Evolutionary conservation across 1,284 basidiomycete genomes (phyloP).

Genomic region (Microbotryum scabiosae): DNA sequence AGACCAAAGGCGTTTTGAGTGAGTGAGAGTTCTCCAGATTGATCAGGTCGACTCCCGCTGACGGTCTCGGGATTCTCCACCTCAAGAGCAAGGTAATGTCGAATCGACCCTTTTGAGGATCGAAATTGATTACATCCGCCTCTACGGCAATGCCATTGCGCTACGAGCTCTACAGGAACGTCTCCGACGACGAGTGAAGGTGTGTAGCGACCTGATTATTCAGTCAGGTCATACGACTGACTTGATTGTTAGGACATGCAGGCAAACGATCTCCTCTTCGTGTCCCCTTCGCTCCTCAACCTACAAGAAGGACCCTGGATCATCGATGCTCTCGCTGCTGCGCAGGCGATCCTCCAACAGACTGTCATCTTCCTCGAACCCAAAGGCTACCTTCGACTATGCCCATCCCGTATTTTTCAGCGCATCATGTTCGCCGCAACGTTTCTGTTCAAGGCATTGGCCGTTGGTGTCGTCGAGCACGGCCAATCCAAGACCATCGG

Average conservation of each 20-base stretch:
- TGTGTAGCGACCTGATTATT: not conserved
- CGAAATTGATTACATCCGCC: conserved; percentile 24
- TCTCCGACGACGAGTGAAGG: conserved; percentile 23
- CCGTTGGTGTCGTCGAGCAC: conserved; percentile 29
- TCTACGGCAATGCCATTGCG: conserved; percentile 28
- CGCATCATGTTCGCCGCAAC: conserved; percentile 26
- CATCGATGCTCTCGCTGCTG: conserved; percentile 29
- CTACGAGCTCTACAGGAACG: conserved; percentile 27
- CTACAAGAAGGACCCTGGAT: conserved; percentile 29
- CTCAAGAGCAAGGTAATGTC: conserved; percentile 25
- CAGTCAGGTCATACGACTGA: too few species aligned
- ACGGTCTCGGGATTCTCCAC: not conserved
- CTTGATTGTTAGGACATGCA: too few species aligned
- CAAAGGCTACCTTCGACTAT: conserved; percentile 23
- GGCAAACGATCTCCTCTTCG: conserved; percentile 25
- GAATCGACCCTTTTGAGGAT: conserved; percentile 26
- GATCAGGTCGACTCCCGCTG: not conserved
- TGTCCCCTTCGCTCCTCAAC: conserved; percentile 29
- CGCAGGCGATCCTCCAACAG: conserved; percentile 25
- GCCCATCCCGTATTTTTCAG: conserved; percentile 24
- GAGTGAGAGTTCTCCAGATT: not conserved
- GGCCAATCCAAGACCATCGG: conserved; percentile 21
- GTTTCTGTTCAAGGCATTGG: conserved; percentile 29
- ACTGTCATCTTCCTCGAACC: conserved; percentile 26
- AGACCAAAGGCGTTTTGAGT: conserved; percentile 21